Percentiles rank a stretch among this genome's conserved stretches.
These are phyloP conservation scores for Cercophora scortea DNA, from an alignment of 495 filamentous ascomycete species.

Conservation along the genomic window DNA sequence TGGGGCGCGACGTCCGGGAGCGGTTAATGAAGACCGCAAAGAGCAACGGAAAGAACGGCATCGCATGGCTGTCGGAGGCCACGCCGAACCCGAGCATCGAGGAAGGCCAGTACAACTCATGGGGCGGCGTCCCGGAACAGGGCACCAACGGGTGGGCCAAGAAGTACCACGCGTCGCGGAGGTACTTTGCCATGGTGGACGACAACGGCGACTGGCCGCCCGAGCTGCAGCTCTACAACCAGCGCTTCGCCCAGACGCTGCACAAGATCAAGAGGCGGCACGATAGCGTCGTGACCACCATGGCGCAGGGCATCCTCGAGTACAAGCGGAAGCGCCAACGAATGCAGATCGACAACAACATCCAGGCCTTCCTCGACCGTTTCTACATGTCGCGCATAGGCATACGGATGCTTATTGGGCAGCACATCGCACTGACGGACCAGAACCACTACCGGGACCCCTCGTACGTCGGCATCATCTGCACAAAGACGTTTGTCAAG, in stretches of 20 bases:
- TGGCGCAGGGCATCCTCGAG: slow-evolving; percentile 92
- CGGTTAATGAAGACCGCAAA: slow-evolving; percentile 68
- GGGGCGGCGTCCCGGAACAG: slow-evolving; percentile 33
- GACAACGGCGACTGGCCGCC: slow-evolving; percentile 87
- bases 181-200: slow-evolving; percentile 90
- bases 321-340: slow-evolving; percentile 94
- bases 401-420: slow-evolving; percentile 97
- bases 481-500: slow-evolving; percentile 94
- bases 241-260: slow-evolving; percentile 73
- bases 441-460: slow-evolving; percentile 80
- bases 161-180: slow-evolving; percentile 47
- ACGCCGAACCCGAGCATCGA: slow-evolving; percentile 85
- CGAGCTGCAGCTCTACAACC: slow-evolving; percentile 90
- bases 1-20: slow-evolving; percentile 69
- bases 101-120: slow-evolving; percentile 80
- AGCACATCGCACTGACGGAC: slow-evolving; percentile 94
- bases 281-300: slow-evolving; percentile 92
- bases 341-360: slow-evolving; percentile 96
- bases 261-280: slow-evolving; percentile 92
- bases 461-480: slow-evolving; percentile 96
- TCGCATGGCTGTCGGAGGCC: slow-evolving; percentile 67
- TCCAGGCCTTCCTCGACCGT: slow-evolving; percentile 92
- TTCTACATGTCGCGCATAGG: slow-evolving; percentile 99
- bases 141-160: slow-evolving; percentile 41
- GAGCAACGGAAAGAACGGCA: slow-evolving; percentile 41